Conservation (phyloP, 2,329 filamentous ascomycete genomes). For the Neoscytalidium dimidiatum region DNA sequence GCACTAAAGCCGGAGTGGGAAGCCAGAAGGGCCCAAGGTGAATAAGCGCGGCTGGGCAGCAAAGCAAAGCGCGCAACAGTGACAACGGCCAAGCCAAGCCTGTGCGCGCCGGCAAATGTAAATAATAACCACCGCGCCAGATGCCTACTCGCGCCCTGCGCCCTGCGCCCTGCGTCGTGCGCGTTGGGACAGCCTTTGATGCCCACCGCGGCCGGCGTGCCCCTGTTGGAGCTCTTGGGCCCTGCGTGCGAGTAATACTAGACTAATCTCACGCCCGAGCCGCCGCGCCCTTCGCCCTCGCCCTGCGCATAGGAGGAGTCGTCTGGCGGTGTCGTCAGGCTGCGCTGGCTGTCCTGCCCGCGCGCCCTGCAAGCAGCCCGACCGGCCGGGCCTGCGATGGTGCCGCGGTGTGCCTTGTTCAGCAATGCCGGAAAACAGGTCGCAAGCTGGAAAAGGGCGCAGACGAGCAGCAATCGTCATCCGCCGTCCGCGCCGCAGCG, state of each 20-base stretch:
- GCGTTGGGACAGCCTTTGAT: slow-evolving; percentile 7
- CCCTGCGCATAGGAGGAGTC: neutral
- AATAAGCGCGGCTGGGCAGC: slow-evolving; percentile 13
- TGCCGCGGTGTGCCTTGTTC: slow-evolving; percentile 7
- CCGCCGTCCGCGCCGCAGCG: neutral
- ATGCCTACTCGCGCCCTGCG: slow-evolving; percentile 2
- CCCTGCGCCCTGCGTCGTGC: neutral
- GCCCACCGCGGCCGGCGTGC: neutral
- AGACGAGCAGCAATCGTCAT: neutral
- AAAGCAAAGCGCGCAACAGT: slow-evolving; percentile 7
- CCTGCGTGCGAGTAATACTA: slow-evolving; percentile 2
- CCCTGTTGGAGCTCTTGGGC: slow-evolving; percentile 9
- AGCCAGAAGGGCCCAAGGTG: slow-evolving; percentile 9
- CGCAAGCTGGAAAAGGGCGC: neutral
- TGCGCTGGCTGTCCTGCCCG: slow-evolving; percentile 5
- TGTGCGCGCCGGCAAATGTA: slow-evolving; percentile 6
- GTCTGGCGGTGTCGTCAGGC: slow-evolving; percentile 13
- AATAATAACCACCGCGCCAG: neutral
- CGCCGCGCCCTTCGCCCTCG: too few species aligned
- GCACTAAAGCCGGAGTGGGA: slow-evolving; percentile 5
- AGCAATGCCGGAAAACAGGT: neutral
- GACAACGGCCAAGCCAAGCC: slow-evolving; percentile 11
- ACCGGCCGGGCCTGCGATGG: neutral
- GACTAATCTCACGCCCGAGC: slow-evolving; percentile 6
- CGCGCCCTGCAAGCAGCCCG: neutral